Evolutionary conservation across 2,329 filamentous ascomycete species (phyloP).

Genomic region (Ustulina deusta): DNA sequence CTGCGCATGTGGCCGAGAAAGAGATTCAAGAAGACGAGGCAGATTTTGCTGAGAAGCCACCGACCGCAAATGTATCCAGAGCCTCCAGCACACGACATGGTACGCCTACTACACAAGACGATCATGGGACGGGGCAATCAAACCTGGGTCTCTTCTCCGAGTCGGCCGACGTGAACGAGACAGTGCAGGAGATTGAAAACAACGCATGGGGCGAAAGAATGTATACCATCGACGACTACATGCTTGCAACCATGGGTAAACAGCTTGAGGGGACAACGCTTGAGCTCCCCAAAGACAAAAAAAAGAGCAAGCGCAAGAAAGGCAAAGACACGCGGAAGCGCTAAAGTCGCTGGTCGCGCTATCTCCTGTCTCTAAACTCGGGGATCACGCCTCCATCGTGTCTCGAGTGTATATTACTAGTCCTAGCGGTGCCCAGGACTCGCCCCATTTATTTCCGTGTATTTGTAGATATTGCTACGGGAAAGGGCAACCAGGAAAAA

Average conservation of each 20-base stretch:
- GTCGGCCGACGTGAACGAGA: constrained; percentile 52
- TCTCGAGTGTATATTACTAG: constrained; percentile 27
- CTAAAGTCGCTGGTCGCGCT: constrained; percentile 42
- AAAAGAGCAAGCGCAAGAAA: constrained; percentile 69
- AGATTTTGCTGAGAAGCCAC: constrained; percentile 79
- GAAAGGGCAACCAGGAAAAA: constrained; percentile 6
- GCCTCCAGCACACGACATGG: constrained; percentile 64
- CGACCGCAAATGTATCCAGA: constrained; percentile 58
- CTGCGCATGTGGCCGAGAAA: constrained; percentile 87
- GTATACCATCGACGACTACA: constrained; percentile 78
- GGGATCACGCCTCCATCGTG: not conserved
- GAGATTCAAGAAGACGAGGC: constrained; percentile 89
- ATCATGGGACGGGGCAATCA: constrained; percentile 50
- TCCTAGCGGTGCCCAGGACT: not conserved
- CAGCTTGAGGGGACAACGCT: constrained; percentile 69
- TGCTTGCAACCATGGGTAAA: constrained; percentile 76
- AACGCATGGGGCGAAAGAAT: constrained; percentile 71
- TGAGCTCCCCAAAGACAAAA: constrained; percentile 74
- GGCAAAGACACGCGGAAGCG: constrained; percentile 69
- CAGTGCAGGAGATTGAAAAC: constrained; percentile 59
- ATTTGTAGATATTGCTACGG: constrained; percentile 30
- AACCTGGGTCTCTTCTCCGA: constrained; percentile 56
- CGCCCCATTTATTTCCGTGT: constrained; percentile 17
- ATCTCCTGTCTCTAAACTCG: not conserved
- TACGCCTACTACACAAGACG: constrained; percentile 58